Evolutionary conservation across 2,329 filamentous ascomycete species (phyloP).

Genomic region (Alternaria brassicae): DNA sequence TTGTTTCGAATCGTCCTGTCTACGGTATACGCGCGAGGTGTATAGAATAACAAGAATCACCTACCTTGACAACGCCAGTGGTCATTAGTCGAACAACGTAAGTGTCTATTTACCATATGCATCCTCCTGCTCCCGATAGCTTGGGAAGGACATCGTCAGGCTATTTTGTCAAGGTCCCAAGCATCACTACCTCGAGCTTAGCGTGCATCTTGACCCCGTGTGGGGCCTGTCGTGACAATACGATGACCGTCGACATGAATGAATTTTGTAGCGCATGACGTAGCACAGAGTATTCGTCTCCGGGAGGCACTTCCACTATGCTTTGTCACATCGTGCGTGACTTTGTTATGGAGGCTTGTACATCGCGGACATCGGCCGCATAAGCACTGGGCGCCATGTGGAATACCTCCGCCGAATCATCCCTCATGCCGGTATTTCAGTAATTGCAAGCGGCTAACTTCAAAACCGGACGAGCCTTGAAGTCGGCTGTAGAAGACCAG

Average conservation of each 20-base stretch:
- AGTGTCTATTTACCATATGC: slow-evolving; percentile 21
- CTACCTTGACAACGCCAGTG: slow-evolving; percentile 18
- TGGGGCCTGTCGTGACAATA: slow-evolving; percentile 22
- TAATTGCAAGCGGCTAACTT: neutral
- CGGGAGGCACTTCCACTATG: neutral
- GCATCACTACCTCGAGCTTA: slow-evolving; percentile 23
- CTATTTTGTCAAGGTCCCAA: slow-evolving; percentile 23
- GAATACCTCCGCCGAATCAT: slow-evolving; percentile 8
- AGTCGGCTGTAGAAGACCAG: neutral
- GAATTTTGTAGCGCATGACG: slow-evolving; percentile 16
- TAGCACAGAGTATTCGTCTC: slow-evolving; percentile 5
- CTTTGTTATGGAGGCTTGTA: slow-evolving; percentile 16
- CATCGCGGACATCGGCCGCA: slow-evolving; percentile 27
- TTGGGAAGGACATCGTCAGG: slow-evolving; percentile 20
- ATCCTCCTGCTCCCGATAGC: slow-evolving; percentile 21
- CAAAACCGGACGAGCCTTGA: neutral
- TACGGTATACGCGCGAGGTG: neutral
- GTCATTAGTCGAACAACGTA: neutral
- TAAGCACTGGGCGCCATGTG: slow-evolving; percentile 17
- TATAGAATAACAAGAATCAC: neutral
- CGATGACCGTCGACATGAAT: slow-evolving; percentile 23
- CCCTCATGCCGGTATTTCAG: slow-evolving; percentile 6
- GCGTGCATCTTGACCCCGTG: slow-evolving; percentile 4
- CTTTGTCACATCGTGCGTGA: slow-evolving; percentile 6
- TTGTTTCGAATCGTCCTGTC: neutral